Base-by-base conservation (phyloP, 768 basidiomycete species). In the Leccinum subtestaceum region DNA sequence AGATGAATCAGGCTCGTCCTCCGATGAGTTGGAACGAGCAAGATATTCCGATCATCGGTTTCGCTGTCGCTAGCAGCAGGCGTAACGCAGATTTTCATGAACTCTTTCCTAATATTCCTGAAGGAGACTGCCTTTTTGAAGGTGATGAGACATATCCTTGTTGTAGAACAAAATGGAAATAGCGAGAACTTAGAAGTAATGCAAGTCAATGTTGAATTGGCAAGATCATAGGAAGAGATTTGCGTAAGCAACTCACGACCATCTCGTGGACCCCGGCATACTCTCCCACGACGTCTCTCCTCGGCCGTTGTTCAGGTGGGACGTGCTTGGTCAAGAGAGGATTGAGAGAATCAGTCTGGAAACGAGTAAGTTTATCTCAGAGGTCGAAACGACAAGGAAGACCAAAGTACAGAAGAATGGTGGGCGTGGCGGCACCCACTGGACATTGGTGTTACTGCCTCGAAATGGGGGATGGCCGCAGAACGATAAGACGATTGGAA, bases 41-140 rank as follows among this genome's bases (percentile, higher is more conserved):
- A 55, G 90, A 92, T 67, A 92, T 93, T 15, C 89, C 95, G 2
- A 91, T 98, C 5, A 96, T 93, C 6, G 95, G 96, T 3, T 99
- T 98, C 71, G 95, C 97, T 0, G 95, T 98, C 21, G 97, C 96
- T 9, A 97, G 93, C 72, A 93, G 86, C 66, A 93, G 93, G 71
- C 77, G 97, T 55, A 98, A 98, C 67, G 85, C 89, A 2, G 97
- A 98, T 69, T 99, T 99, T 72, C 97, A 99, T 68, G 90, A 94
- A 63, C 72, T 97, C 67, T 98, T 99, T 74, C 84, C 87, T 19
- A 85, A 70, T 34, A 87, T 98, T 9, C 92, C 94, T 1, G 94
- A 95, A 69, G 95, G 93, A 15, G 97, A 98, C 74, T 98, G 98
- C 77, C 82, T 98, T 50, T 98, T 99, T 68, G 96, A 98, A 74